These are phyloP conservation scores for Lachnum nothofagi DNA, from an alignment of 2,329 filamentous ascomycete species.

Conservation along the genomic window DNA sequence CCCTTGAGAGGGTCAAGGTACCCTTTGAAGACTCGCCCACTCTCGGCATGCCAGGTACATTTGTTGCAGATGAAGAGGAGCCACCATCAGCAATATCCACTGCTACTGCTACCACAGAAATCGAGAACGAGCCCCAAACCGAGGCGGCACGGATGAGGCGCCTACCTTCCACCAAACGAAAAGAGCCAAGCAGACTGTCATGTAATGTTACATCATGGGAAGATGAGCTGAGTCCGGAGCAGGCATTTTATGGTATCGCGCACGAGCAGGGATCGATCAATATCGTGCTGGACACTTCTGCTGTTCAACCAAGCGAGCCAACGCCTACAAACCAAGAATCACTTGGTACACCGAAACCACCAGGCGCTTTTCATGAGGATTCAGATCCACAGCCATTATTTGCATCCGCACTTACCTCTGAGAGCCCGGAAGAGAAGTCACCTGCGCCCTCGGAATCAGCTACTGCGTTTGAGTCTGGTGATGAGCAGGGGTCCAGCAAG, in stretches of 20 bases:
- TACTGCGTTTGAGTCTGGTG: conserved; percentile 11
- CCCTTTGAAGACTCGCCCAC: conserved; percentile 55
- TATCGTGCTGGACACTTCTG: conserved; percentile 25
- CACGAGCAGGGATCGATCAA: conserved; percentile 25
- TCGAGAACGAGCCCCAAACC: conserved; percentile 67
- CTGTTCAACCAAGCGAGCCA: conserved; percentile 18
- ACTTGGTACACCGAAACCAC: conserved; percentile 13
- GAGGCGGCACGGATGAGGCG: conserved; percentile 37
- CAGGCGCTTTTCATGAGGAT: conserved; percentile 16
- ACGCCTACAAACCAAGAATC: conserved; percentile 16
- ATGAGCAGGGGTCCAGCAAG: conserved; percentile 7
- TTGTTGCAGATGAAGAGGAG: conserved; percentile 45
- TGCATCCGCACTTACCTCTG: conserved; percentile 16
- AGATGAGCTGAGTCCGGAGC: conserved; percentile 22
- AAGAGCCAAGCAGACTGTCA: conserved; percentile 20
- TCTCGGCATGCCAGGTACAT: conserved; percentile 60
- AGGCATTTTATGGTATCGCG: conserved; percentile 23
- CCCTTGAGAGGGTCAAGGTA: conserved; percentile 2
- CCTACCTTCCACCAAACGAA: conserved; percentile 9
- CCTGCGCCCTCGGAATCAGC: conserved; percentile 5
- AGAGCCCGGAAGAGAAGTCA: conserved; percentile 14
- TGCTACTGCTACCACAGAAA: conserved; percentile 60
- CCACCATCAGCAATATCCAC: conserved; percentile 56
- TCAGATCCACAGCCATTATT: conserved; percentile 14
- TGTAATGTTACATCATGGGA: conserved; percentile 16